Percentiles rank a stretch among this genome's conserved stretches.
phyloP scores from a whole-genome alignment of 2,329 filamentous ascomycete species.

The Exophiala aquamarina region DNA sequence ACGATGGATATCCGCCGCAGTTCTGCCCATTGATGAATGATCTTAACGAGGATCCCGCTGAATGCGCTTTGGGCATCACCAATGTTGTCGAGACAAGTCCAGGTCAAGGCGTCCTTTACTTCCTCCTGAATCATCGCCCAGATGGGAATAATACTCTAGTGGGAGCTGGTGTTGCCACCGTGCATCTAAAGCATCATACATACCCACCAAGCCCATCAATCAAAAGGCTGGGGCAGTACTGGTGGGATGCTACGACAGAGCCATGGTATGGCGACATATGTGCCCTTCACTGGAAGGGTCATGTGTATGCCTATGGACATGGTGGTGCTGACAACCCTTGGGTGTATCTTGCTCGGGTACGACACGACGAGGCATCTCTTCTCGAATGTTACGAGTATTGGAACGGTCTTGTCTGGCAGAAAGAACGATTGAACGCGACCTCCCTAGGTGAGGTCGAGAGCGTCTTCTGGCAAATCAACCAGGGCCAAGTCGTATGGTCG shows the following conservation, averaged over 20 bases:
- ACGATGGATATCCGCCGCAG: slow-evolving; percentile 26
- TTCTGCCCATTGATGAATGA: slow-evolving; percentile 24
- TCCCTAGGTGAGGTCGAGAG: slow-evolving; percentile 26
- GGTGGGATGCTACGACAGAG: slow-evolving; percentile 28
- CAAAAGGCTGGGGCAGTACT: slow-evolving; percentile 21
- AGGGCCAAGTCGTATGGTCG: slow-evolving; percentile 30
- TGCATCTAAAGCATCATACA: slow-evolving; percentile 19
- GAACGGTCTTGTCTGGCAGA: slow-evolving; percentile 27
- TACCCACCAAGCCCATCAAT: slow-evolving; percentile 21
- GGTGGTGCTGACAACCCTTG: slow-evolving; percentile 25
- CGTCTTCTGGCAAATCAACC: slow-evolving; percentile 31
- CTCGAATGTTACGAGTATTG: slow-evolving; percentile 29
- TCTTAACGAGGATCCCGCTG: slow-evolving; percentile 23
- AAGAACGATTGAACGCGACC: slow-evolving; percentile 15
- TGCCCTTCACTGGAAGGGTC: slow-evolving; percentile 19
- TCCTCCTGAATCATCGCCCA: slow-evolving; percentile 30
- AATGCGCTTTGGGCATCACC: slow-evolving; percentile 27
- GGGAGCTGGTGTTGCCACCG: slow-evolving; percentile 27
- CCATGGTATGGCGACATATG: slow-evolving; percentile 31
- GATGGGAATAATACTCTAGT: slow-evolving; percentile 26
- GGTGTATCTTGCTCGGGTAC: slow-evolving; percentile 27
- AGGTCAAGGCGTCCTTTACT: slow-evolving; percentile 26
- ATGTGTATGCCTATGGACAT: slow-evolving; percentile 31
- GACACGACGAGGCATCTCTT: slow-evolving; percentile 16
- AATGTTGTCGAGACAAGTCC: slow-evolving; percentile 27